phyloP scores from a whole-genome alignment of 495 filamentous ascomycete genomes.

The Aspergillus indologenus region DNA sequence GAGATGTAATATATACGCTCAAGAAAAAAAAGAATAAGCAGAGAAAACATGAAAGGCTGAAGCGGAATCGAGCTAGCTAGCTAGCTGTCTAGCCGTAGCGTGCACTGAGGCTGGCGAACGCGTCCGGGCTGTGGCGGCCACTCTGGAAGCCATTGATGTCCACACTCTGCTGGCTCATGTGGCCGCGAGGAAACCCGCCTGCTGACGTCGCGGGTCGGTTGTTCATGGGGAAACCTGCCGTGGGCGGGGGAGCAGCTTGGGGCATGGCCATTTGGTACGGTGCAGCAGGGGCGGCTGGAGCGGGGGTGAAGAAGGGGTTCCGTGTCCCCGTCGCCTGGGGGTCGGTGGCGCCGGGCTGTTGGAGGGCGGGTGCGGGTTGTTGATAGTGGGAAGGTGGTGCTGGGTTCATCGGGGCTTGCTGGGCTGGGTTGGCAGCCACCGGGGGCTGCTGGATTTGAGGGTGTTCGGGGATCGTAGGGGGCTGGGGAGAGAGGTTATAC shows the following conservation, averaged over 20 bases:
- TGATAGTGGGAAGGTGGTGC: conserved; percentile 23
- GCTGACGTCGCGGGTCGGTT: conserved; percentile 15
- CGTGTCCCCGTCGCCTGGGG: conserved; percentile 22
- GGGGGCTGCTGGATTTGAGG: conserved; percentile 25
- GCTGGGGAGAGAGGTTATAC: conserved; percentile 75
- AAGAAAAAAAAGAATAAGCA: not conserved
- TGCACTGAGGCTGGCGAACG: conserved; percentile 91
- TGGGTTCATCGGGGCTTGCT: conserved; percentile 22
- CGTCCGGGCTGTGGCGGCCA: conserved; percentile 91
- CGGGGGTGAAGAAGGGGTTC: conserved; percentile 42
- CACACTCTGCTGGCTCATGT: conserved; percentile 87
- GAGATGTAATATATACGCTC: not conserved
- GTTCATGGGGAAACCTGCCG: conserved; percentile 11
- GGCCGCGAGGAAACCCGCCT: conserved; percentile 36
- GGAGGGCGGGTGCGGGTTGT: conserved; percentile 24
- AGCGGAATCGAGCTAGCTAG: not conserved
- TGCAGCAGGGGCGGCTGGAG: conserved; percentile 12
- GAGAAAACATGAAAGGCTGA: not conserved
- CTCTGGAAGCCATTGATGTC: conserved; percentile 71
- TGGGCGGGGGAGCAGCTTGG: conserved; percentile 22
- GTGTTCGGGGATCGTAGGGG: conserved; percentile 38
- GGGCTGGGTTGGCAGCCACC: conserved; percentile 15
- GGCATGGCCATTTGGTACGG: conserved; percentile 2
- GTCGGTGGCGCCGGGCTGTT: conserved; percentile 6
- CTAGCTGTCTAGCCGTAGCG: conserved; percentile 31